Conservation (phyloP, 106 monocot species). For the Platanthera zijinensis region DNA sequence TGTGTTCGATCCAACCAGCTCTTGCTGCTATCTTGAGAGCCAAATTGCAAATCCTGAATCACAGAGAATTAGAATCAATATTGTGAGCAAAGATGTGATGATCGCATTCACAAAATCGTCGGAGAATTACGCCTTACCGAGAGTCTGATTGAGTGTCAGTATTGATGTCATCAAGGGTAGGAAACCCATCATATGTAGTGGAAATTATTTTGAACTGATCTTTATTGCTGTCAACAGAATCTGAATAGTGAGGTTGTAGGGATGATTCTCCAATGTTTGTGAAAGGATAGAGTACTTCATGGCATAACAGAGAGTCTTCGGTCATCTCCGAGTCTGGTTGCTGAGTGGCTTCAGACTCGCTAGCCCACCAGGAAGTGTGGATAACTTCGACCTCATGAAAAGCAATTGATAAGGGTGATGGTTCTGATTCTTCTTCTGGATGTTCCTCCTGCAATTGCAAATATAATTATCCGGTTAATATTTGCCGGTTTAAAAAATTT, state of each 20-base stretch:
- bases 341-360: slow-evolving; percentile 48
- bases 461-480: neutral
- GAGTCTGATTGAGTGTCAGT: slow-evolving; percentile 51
- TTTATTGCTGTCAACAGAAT: neutral
- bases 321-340: slow-evolving; percentile 16
- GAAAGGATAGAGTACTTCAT: slow-evolving; percentile 68
- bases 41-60: slow-evolving; percentile 67
- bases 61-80: neutral
- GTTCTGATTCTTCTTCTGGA: slow-evolving; percentile 1
- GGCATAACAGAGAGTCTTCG: slow-evolving; percentile 50
- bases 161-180: slow-evolving; percentile 46
- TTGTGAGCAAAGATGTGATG: neutral
- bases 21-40: slow-evolving; percentile 60
- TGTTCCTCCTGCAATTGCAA: neutral
- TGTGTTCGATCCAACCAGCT: slow-evolving; percentile 42
- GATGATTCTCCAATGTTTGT: slow-evolving; percentile 24
- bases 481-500: neutral
- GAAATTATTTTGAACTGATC: neutral
- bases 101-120: too few relatives aligned
- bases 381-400: slow-evolving; percentile 10
- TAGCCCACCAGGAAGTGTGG: slow-evolving; percentile 25
- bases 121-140: slow-evolving; percentile 27
- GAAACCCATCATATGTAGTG: slow-evolving; percentile 13
- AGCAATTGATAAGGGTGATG: slow-evolving; percentile 11
- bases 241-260: neutral